Conservation (phyloP, 345 rosid species). For the Theobroma cacao region DNA sequence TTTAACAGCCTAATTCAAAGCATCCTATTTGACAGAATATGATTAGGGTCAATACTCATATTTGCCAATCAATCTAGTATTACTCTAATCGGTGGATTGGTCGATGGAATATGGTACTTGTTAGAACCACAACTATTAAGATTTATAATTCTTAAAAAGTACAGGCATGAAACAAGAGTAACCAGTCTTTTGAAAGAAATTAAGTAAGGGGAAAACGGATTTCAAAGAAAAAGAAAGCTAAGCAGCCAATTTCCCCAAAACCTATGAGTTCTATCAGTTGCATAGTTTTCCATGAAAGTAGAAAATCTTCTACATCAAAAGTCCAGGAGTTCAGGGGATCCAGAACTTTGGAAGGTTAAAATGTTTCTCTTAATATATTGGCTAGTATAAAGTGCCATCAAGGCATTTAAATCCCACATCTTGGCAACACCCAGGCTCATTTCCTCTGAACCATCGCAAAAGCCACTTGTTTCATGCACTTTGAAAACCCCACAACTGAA, state of each 20-base stretch:
- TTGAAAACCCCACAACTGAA: background rate
- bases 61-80: background rate
- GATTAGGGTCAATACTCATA: background rate
- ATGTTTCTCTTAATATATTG: background rate
- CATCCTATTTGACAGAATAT: background rate
- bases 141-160: background rate
- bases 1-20: background rate
- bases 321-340: background rate
- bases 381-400: background rate
- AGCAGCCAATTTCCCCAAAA: background rate
- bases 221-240: background rate
- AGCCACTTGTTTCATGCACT: background rate
- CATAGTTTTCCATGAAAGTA: background rate
- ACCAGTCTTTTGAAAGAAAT: background rate
- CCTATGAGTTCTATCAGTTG: background rate
- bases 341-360: background rate
- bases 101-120: background rate
- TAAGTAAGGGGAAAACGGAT: background rate
- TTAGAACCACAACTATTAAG: background rate
- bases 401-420: background rate
- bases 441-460: background rate
- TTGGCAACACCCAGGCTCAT: background rate
- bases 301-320: background rate
- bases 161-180: background rate
- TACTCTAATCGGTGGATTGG: background rate